Conservation (phyloP, 345 rosid genomes). For the Luvunga scandens region DNA sequence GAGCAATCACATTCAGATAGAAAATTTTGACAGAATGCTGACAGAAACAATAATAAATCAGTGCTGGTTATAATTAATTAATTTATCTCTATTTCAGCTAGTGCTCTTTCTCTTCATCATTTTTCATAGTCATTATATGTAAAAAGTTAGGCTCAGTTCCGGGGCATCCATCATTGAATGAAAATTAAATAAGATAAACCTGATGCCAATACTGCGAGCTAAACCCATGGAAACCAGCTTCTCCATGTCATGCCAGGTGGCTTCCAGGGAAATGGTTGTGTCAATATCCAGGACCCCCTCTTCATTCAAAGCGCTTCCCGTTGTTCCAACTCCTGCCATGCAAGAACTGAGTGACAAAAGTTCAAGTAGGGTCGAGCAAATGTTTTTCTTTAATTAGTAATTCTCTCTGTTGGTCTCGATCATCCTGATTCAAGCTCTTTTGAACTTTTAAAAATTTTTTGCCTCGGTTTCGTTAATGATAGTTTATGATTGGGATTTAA, state of each 20-base stretch:
- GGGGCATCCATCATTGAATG: too few relatives aligned
- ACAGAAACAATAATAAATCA: background rate
- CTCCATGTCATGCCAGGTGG: slow-evolving; percentile 93
- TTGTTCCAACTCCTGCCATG: slow-evolving; percentile 62
- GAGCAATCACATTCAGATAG: background rate
- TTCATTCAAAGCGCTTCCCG: slow-evolving; percentile 62
- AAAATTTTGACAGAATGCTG: too few relatives aligned
- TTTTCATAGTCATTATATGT: too few relatives aligned
- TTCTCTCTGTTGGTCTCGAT: background rate
- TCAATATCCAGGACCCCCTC: slow-evolving; percentile 82
- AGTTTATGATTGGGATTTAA: too few relatives aligned
- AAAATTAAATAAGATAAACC: slow-evolving; percentile 28
- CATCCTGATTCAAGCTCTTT: too few relatives aligned
- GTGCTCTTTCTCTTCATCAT: too few relatives aligned
- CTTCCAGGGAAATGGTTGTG: slow-evolving; percentile 72
- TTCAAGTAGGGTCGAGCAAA: background rate
- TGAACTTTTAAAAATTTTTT: too few relatives aligned
- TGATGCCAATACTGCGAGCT: slow-evolving; percentile 81
- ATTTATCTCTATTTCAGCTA: too few relatives aligned
- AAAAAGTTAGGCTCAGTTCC: too few relatives aligned
- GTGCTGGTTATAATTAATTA: too few relatives aligned
- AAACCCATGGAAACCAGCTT: slow-evolving; percentile 77
- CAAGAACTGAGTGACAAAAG: background rate
- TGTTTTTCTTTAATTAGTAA: background rate
- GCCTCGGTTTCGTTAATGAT: too few relatives aligned